Conservation (phyloP, 2,329 filamentous ascomycete species). For the Paracoccidioides lutzii region DNA sequence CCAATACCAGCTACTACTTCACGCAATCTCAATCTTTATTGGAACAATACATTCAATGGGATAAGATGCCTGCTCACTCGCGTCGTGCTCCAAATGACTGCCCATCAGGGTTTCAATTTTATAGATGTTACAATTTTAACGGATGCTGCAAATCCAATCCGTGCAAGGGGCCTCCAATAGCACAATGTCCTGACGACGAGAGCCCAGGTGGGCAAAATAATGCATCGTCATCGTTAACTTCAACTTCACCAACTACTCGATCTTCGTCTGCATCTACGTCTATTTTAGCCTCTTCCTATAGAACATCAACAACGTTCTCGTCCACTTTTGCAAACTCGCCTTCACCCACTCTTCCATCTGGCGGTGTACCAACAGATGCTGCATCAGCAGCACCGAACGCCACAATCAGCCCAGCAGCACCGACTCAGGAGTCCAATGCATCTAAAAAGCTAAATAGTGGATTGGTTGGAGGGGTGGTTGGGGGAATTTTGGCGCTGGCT, state of each 20-base stretch:
- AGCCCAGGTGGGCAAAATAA: neutral
- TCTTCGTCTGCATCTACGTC: neutral
- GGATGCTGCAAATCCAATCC: slow-evolving; percentile 10
- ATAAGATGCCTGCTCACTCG: neutral
- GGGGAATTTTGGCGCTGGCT: neutral
- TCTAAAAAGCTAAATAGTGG: neutral
- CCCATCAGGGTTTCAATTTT: slow-evolving; percentile 1
- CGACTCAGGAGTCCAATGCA: neutral
- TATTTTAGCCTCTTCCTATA: neutral
- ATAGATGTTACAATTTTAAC: slow-evolving; percentile 6
- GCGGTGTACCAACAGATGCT: too few species aligned
- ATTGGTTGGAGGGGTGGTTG: neutral
- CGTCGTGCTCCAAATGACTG: neutral
- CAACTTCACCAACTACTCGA: neutral
- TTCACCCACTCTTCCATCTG: neutral
- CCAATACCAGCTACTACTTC: neutral
- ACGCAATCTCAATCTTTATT: neutral
- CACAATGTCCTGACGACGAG: neutral
- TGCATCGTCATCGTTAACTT: neutral
- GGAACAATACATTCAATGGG: neutral
- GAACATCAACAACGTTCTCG: neutral
- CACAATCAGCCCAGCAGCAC: neutral
- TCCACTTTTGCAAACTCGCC: neutral
- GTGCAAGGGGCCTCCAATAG: slow-evolving; percentile 3
- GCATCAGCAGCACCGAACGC: neutral